Evolutionary conservation across 1,284 basidiomycete species (phyloP).

Genomic region (Malassezia vespertilionis): DNA sequence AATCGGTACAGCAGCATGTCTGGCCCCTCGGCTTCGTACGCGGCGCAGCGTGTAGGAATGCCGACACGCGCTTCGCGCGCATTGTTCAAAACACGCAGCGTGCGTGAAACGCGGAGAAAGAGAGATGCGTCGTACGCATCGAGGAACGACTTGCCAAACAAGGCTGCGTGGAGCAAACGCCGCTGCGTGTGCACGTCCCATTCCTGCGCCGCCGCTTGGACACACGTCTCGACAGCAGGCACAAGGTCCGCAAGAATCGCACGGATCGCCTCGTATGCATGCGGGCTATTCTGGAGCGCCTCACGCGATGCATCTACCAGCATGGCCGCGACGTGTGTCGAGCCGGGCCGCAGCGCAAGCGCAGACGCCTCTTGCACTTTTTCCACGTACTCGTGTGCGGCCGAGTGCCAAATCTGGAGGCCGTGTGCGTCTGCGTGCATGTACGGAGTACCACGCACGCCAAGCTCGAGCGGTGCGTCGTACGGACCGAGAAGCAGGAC

Average conservation of each 20-base stretch:
- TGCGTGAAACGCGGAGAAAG: slow-evolving; percentile 80
- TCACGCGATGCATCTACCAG: slow-evolving; percentile 82
- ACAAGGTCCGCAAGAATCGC: slow-evolving; percentile 67
- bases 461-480: slow-evolving; percentile 76
- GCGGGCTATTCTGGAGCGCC: slow-evolving; percentile 69
- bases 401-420: slow-evolving; percentile 65
- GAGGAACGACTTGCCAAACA: slow-evolving; percentile 84
- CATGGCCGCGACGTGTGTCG: slow-evolving; percentile 78
- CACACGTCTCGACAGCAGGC: slow-evolving; percentile 77
- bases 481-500: slow-evolving; percentile 80
- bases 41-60: slow-evolving; percentile 78
- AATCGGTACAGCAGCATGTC: slow-evolving; percentile 64
- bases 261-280: slow-evolving; percentile 83
- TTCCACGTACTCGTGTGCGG: slow-evolving; percentile 77
- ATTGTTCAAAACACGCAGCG: slow-evolving; percentile 86
- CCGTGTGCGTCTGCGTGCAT: slow-evolving; percentile 78
- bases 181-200: slow-evolving; percentile 84
- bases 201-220: slow-evolving; percentile 84
- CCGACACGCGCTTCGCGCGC: slow-evolving; percentile 82
- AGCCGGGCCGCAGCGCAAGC: slow-evolving; percentile 69
- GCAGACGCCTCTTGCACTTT: slow-evolving; percentile 54
- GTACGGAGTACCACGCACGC: slow-evolving; percentile 65
- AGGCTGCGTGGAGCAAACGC: slow-evolving; percentile 71
- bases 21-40: slow-evolving; percentile 53
- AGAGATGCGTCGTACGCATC: slow-evolving; percentile 82